These are phyloP conservation scores for Dissoconium aciculare DNA, from an alignment of 2,329 filamentous ascomycete genomes.

Conservation along the genomic window DNA sequence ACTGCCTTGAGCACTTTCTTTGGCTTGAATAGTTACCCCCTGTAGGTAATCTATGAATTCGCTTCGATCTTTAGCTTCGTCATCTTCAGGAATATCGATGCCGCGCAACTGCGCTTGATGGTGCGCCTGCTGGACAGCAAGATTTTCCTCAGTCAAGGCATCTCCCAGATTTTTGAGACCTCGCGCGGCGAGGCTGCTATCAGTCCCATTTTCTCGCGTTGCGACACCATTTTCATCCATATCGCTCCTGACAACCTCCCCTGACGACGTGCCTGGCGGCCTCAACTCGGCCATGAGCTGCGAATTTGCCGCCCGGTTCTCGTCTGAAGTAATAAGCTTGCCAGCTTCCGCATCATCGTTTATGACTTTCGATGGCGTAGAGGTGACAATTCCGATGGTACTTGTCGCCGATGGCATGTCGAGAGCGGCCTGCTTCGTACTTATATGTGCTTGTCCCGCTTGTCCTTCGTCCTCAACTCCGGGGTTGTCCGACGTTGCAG, in stretches of 20 bases:
- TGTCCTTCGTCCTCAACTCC: too few relatives aligned
- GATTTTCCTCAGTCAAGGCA: slow-evolving; percentile 21
- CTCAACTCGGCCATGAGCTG: too few relatives aligned
- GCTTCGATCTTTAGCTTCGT: slow-evolving; percentile 17
- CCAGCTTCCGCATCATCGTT: too few relatives aligned
- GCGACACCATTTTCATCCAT: neutral
- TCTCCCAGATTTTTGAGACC: slow-evolving; percentile 4
- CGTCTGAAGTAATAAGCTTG: slow-evolving; percentile 3
- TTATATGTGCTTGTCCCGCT: too few relatives aligned
- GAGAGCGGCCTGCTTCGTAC: too few relatives aligned
- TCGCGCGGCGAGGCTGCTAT: too few relatives aligned
- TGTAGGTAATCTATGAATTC: slow-evolving; percentile 17
- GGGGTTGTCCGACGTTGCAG: too few relatives aligned
- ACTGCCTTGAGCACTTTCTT: neutral
- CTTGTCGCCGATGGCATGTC: too few relatives aligned
- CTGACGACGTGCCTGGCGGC: too few relatives aligned
- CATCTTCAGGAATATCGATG: slow-evolving; percentile 19
- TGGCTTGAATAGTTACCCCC: slow-evolving; percentile 1
- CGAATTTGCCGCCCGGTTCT: slow-evolving; percentile 1
- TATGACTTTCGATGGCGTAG: too few relatives aligned
- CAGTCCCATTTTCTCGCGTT: neutral
- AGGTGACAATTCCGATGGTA: too few relatives aligned
- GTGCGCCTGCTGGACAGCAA: slow-evolving; percentile 20
- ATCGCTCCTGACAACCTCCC: slow-evolving; percentile 1
- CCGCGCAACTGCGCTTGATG: slow-evolving; percentile 13